Percentiles rank a stretch among this genome's conserved stretches.
phyloP scores from a whole-genome alignment of 225 moss, liverwort and hornwort genomes.

The Lunularia cruciata region DNA sequence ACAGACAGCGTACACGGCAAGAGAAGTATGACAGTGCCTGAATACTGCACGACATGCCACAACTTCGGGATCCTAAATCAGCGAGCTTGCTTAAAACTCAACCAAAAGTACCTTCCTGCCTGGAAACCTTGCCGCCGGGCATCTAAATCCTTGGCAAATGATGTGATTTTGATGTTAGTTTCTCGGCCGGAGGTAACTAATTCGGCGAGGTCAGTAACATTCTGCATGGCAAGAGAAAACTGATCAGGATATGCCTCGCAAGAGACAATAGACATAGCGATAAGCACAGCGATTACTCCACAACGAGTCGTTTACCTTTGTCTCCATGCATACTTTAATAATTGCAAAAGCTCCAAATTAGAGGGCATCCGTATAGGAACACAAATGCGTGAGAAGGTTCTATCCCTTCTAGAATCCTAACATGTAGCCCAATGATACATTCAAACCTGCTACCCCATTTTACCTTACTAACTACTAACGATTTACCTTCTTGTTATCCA shows the following conservation, averaged over 20 bases:
- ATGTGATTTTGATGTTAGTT: constrained; percentile 53
- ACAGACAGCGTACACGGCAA: too few relatives aligned
- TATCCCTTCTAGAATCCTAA: too few relatives aligned
- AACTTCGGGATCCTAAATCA: not conserved
- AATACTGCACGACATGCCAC: not conserved
- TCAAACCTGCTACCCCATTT: too few relatives aligned
- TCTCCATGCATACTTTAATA: too few relatives aligned
- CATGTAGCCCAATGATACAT: too few relatives aligned
- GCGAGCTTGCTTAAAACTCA: not conserved
- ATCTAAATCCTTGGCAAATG: constrained; percentile 73
- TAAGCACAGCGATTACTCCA: not conserved
- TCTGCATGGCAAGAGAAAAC: constrained; percentile 44
- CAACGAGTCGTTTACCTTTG: too few relatives aligned
- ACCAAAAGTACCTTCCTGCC: constrained; percentile 78
- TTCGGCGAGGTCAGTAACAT: constrained; percentile 83
- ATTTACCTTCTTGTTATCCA: too few relatives aligned
- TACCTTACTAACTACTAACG: too few relatives aligned
- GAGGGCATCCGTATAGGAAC: not conserved
- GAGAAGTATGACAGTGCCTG: too few relatives aligned
- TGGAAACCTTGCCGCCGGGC: constrained; percentile 62
- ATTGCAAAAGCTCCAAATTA: not conserved
- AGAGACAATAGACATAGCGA: not conserved
- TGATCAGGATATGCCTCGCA: constrained; percentile 6
- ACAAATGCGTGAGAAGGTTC: too few relatives aligned
- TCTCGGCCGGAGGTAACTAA: constrained; percentile 79